Evolutionary conservation across 1,139 yeast species (phyloP), one percentile per base, ranked within the genome.

Genomic region (Komagataea norvegica): DNA sequence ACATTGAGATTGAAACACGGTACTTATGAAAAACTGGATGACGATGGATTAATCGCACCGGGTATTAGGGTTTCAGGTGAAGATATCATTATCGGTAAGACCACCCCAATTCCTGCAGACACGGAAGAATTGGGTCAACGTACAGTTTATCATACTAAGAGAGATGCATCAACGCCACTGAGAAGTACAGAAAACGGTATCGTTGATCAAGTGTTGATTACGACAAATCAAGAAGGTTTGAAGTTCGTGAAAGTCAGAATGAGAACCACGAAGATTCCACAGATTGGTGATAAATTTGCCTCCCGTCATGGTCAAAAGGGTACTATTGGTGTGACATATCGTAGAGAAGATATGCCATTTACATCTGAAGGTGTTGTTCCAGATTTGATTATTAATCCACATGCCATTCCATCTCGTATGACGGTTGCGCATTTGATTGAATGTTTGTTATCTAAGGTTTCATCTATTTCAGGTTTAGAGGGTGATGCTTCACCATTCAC

Each of bases 301-400:
- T 89, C 97, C 31, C 86, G 98, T 69, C 98, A 91, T 71, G 99
- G 99, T 64, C 99, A 93, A 67, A 91, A 91, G 70, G 99, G 99
- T 82, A 93, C 98, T 20, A 89, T 93, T 64, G 99, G 99, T 79
- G 94, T 91, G 45, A 91, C 98, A 1, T 93, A 91, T 61, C 79
- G 97, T 60, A 93, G 91, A 61, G 99, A 91, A 65, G 99, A 91
- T 62, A 91, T 91, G 97, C 99, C 98, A 23, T 91, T 93, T 62
- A 81, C 95, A n/a, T 72, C 86, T 3, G 93, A 91, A 64, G 99
- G 99, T 61, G 67, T 89, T 59, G 96, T 89, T 25, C 99, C 99
- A 5, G 99, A 91, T 68, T 74, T 91, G 60, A 86, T 91, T 56
- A 91, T 91, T 62, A 91, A 91, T 62, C 99, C 99, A 1, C 99